A percentile compares a stretch with the other conserved stretches of the same genome.
These are phyloP conservation scores for Centrapalus pauciflorus DNA, from an alignment of 129 eudicot genomes.

Conservation along the genomic window DNA sequence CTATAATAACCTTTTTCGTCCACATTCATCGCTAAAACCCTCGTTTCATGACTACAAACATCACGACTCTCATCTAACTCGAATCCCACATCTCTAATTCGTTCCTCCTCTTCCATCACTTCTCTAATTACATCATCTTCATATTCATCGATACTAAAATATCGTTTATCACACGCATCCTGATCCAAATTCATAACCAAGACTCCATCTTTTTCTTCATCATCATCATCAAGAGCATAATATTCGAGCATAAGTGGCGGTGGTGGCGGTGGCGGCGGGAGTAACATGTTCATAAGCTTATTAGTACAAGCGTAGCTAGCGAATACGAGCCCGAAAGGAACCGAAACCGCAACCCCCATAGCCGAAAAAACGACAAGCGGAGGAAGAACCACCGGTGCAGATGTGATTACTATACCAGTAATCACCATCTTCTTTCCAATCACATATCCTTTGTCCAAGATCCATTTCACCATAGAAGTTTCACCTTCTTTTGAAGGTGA, in stretches of 20 bases:
- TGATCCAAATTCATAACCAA: conserved; percentile 22
- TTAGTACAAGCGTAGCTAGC: conserved; percentile 61
- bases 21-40: background rate
- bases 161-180: no score
- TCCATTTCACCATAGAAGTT: conserved; percentile 34
- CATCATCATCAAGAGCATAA: conserved; percentile 9
- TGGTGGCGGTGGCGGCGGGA: conserved; percentile 34
- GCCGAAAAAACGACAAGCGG: conserved; percentile 70
- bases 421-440: conserved; percentile 52
- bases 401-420: conserved; percentile 55
- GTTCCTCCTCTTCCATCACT: conserved; percentile 7
- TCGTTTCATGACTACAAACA: background rate
- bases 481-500: conserved; percentile 11
- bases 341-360: conserved; percentile 56
- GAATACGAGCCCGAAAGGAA: conserved; percentile 62
- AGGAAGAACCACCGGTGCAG: conserved; percentile 78
- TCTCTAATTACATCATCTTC: no score
- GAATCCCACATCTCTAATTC: background rate
- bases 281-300: conserved; percentile 59
- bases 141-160: background rate
- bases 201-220: conserved; percentile 12
- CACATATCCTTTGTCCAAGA: conserved; percentile 37
- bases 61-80: background rate
- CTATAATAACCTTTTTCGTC: background rate
- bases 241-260: conserved; percentile 19